Conservation (phyloP, 148 eudicot genomes). For the Cornus kousa region DNA sequence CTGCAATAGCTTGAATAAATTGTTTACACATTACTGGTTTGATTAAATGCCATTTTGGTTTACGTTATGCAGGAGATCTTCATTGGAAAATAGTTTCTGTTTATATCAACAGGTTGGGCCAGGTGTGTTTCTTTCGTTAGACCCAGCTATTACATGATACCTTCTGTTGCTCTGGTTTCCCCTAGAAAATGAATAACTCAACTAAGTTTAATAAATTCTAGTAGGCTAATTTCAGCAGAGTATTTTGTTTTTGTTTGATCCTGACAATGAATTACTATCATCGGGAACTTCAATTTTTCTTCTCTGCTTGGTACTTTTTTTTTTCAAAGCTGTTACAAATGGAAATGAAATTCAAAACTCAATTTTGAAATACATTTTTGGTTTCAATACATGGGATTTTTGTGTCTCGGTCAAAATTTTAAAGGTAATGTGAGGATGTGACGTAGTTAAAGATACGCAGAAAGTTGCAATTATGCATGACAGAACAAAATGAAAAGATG, state of each 20-base stretch:
- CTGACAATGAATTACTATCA: not conserved
- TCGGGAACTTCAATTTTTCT: not conserved
- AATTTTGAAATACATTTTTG: not conserved
- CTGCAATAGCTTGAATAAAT: no score
- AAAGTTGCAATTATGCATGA: not conserved
- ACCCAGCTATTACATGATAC: not conserved
- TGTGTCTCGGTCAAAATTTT: constrained; percentile 12
- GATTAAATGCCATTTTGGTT: not conserved
- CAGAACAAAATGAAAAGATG: constrained; percentile 21
- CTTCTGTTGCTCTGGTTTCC: not conserved
- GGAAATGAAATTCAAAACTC: not conserved
- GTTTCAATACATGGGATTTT: not conserved
- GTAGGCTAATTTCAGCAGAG: not conserved
- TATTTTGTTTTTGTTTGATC: not conserved
- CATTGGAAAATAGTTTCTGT: constrained; percentile 98
- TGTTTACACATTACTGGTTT: no score
- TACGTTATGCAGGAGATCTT: constrained; percentile 72
- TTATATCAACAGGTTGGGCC: constrained; percentile 67
- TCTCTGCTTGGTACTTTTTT: not conserved
- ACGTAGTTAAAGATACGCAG: constrained; percentile 19
- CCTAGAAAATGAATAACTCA: not conserved
- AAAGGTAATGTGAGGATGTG: constrained; percentile 10
- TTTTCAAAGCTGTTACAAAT: not conserved
- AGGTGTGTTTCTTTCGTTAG: constrained; percentile 37
- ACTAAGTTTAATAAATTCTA: not conserved